A percentile compares a stretch with the other conserved stretches of the same genome.
Conservation (phyloP, 352 stramenopile genomes). For the Globisporangium paroecandrum region DNA sequence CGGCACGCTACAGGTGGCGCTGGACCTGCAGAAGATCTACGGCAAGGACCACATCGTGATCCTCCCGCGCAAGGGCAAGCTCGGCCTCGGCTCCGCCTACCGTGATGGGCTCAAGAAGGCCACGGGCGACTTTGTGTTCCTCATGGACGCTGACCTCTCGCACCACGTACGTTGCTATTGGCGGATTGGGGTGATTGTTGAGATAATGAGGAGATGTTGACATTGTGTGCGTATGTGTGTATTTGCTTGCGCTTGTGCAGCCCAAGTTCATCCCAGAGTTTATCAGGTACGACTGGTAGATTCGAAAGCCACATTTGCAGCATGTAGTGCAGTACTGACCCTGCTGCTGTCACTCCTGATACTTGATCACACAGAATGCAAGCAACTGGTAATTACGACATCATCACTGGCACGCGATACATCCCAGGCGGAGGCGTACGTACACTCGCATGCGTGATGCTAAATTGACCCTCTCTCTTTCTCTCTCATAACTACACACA, state of each 20-base stretch:
- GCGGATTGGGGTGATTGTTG: background rate
- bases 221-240: background rate
- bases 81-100: slow-evolving; percentile 96
- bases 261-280: slow-evolving; percentile 97
- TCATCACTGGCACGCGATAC: slow-evolving; percentile 97
- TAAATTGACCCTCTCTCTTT: background rate
- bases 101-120: slow-evolving; percentile 92
- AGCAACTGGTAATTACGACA: slow-evolving; percentile 82
- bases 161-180: slow-evolving; percentile 83
- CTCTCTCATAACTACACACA: background rate
- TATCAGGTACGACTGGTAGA: slow-evolving; percentile 46
- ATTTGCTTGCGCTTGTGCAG: slow-evolving; percentile 23
- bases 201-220: background rate
- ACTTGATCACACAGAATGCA: slow-evolving; percentile 47
- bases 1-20: slow-evolving; percentile 93
- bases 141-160: slow-evolving; percentile 99
- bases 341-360: background rate
- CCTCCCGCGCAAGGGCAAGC: slow-evolving; percentile 92
- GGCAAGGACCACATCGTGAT: slow-evolving; percentile 92
- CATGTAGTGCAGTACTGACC: background rate
- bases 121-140: slow-evolving; percentile 93
- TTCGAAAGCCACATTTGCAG: background rate
- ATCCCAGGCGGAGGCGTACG: slow-evolving; percentile 89
- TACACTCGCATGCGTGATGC: slow-evolving; percentile 7
- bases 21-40: slow-evolving; percentile 89